These are phyloP conservation scores for Xylaria sp. DNA, from an alignment of 2,329 filamentous ascomycete species.

Conservation along the genomic window DNA sequence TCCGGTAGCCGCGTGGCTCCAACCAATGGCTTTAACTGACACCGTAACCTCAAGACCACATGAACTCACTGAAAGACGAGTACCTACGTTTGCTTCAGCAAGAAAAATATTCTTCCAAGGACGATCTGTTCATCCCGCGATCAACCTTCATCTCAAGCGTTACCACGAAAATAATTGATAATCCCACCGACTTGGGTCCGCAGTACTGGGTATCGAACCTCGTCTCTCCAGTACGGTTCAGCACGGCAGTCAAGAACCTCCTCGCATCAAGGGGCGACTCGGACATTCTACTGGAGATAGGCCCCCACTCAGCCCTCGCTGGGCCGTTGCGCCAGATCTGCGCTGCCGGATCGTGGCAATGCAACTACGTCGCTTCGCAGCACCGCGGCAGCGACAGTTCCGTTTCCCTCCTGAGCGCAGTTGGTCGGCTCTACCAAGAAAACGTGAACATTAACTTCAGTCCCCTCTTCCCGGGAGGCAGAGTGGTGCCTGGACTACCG, in stretches of 20 bases:
- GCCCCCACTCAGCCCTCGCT: conserved; percentile 28
- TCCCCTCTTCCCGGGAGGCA: conserved; percentile 17
- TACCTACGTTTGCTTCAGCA: conserved; percentile 15
- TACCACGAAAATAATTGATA: conserved; percentile 32
- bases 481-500: conserved; percentile 22
- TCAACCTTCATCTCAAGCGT: conserved; percentile 31
- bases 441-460: conserved; percentile 20
- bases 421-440: conserved; percentile 25
- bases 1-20: no score
- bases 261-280: conserved; percentile 17
- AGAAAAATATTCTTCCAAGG: conserved; percentile 14
- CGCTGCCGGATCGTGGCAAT: conserved; percentile 19
- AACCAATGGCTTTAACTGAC: no score
- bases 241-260: conserved; percentile 39
- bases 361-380: conserved; percentile 24
- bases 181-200: conserved; percentile 15
- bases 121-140: not conserved
- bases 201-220: conserved; percentile 35
- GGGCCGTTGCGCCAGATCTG: conserved; percentile 30
- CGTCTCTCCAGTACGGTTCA: conserved; percentile 34
- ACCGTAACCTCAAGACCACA: conserved; percentile 11
- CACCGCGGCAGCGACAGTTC: conserved; percentile 17
- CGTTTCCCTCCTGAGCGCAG: conserved; percentile 18
- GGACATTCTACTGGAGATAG: conserved; percentile 28
- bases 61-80: conserved; percentile 13